Percentiles rank a stretch among this genome's conserved stretches.
Conservation (phyloP, 768 basidiomycete genomes). For the Tulasnella sp. region DNA sequence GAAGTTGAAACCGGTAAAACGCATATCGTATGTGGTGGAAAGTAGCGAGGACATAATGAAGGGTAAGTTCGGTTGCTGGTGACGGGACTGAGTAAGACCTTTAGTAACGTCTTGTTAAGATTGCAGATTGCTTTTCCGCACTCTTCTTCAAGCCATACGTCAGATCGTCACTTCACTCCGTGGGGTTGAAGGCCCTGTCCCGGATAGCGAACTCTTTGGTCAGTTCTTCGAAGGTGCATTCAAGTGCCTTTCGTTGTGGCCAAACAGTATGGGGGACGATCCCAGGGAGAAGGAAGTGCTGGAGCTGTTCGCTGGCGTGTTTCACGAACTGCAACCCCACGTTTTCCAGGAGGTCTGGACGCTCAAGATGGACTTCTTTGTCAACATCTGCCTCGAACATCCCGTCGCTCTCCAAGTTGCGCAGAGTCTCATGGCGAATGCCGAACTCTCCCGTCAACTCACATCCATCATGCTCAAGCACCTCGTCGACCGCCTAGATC, state of each 20-base stretch:
- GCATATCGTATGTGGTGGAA: conserved; percentile 68
- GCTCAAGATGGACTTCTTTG: conserved; percentile 83
- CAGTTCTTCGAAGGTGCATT: conserved; percentile 81
- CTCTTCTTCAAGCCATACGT: conserved; percentile 81
- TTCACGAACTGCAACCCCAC: conserved; percentile 77
- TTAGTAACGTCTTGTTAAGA: conserved; percentile 41
- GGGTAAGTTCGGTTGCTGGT: conserved; percentile 42
- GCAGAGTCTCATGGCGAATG: conserved; percentile 72
- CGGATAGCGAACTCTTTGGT: conserved; percentile 80
- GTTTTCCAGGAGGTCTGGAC: conserved; percentile 97
- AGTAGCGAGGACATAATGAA: conserved; percentile 73
- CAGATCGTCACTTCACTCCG: conserved; percentile 67
- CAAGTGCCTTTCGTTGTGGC: conserved; percentile 77
- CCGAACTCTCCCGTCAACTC: conserved; percentile 66
- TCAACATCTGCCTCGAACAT: conserved; percentile 67
- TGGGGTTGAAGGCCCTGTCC: conserved; percentile 66
- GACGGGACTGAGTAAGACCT: not conserved
- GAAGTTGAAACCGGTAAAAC: conserved; percentile 73
- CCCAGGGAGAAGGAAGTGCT: conserved; percentile 69
- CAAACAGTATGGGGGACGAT: conserved; percentile 40
- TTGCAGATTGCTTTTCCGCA: conserved; percentile 75
- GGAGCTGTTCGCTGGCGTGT: conserved; percentile 69
- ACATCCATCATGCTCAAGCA: conserved; percentile 84
- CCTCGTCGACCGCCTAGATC: conserved; percentile 70
- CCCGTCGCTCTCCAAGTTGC: conserved; percentile 75